Percentiles rank a stretch among this genome's conserved stretches.
These are phyloP conservation scores for Pelargonium myrrhifolium DNA, from an alignment of 441 rosid species.

Conservation along the genomic window DNA sequence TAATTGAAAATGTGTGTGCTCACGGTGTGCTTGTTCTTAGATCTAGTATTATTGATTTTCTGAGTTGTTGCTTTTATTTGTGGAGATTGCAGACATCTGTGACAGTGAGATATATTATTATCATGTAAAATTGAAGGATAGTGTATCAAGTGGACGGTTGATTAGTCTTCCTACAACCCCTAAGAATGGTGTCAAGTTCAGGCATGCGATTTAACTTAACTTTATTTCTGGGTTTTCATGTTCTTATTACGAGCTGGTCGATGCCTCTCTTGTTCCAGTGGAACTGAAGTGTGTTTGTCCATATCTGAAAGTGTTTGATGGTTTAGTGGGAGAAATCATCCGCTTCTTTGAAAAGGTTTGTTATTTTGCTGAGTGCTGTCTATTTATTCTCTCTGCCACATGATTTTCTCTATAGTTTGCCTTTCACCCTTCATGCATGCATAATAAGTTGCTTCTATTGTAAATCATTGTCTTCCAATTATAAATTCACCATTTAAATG, in stretches of 20 bases:
- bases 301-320: slow-evolving; percentile 41
- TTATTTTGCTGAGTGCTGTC: slow-evolving; percentile 5
- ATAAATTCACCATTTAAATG: neutral
- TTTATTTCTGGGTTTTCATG: neutral
- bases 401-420: neutral
- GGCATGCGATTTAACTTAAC: slow-evolving; percentile 32
- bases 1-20: neutral
- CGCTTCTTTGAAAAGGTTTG: slow-evolving; percentile 60
- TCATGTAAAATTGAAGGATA: slow-evolving; percentile 48
- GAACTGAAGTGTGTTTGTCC: slow-evolving; percentile 58
- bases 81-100: slow-evolving; percentile 39
- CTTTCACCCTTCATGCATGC: neutral
- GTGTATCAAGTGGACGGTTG: slow-evolving; percentile 29
- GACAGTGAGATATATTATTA: slow-evolving; percentile 50
- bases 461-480: neutral
- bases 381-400: slow-evolving; percentile 6
- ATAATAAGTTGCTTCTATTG: neutral
- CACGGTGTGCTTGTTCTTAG: neutral
- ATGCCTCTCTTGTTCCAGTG: slow-evolving; percentile 35
- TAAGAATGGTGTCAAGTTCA: slow-evolving; percentile 66
- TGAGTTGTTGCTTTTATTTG: neutral
- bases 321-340: slow-evolving; percentile 32
- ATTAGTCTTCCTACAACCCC: slow-evolving; percentile 55
- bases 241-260: slow-evolving; percentile 8
- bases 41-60: neutral